These are phyloP conservation scores for Mycena maculata DNA, from an alignment of 768 basidiomycete species.

Conservation along the genomic window DNA sequence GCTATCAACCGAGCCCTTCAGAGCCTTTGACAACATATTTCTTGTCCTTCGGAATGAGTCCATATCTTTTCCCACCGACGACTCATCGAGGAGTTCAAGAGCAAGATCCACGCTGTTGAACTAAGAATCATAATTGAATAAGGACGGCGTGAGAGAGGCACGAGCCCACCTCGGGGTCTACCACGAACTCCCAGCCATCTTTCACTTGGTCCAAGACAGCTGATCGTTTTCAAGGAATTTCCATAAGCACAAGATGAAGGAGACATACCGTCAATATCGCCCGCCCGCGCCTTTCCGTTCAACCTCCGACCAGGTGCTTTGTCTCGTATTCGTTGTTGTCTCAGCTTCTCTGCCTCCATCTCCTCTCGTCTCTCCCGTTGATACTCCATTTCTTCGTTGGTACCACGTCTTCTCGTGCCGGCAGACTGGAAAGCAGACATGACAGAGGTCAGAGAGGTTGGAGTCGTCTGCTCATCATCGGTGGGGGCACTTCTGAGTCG, in stretches of 20 bases:
- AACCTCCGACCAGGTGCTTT: slow-evolving; percentile 68
- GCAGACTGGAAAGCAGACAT: slow-evolving; percentile 80
- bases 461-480: slow-evolving; percentile 52
- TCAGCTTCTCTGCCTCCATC: slow-evolving; percentile 69
- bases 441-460: slow-evolving; percentile 63
- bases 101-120: slow-evolving; percentile 97
- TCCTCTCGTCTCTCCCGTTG: slow-evolving; percentile 70
- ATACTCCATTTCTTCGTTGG: slow-evolving; percentile 61
- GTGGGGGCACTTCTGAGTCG: slow-evolving; percentile 49
- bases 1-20: slow-evolving; percentile 93
- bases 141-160: slow-evolving; percentile 10
- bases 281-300: slow-evolving; percentile 69
- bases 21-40: slow-evolving; percentile 77
- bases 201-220: slow-evolving; percentile 88
- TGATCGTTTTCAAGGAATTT: slow-evolving; percentile 40
- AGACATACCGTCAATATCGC: slow-evolving; percentile 83
- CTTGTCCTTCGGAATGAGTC: slow-evolving; percentile 83
- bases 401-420: slow-evolving; percentile 65
- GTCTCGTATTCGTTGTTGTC: slow-evolving; percentile 77
- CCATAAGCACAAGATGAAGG: neutral
- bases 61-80: slow-evolving; percentile 78
- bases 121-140: slow-evolving; percentile 49
- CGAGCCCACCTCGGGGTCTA: slow-evolving; percentile 75
- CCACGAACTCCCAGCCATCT: slow-evolving; percentile 91
- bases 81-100: slow-evolving; percentile 85